phyloP scores from a whole-genome alignment of 495 filamentous ascomycete genomes.

The Xylaria flabelliformis region DNA sequence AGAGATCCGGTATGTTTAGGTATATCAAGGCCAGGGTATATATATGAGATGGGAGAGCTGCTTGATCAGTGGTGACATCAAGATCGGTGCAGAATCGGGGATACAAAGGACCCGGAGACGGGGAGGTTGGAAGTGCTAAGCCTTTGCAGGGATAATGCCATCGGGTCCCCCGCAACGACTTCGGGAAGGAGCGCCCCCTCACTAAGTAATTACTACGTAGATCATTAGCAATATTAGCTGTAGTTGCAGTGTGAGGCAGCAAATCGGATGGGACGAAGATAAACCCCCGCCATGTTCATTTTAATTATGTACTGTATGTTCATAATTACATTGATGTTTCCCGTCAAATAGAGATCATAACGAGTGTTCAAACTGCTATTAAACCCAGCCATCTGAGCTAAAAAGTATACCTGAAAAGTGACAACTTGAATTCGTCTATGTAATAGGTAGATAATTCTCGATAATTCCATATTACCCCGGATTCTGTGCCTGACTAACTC shows the following conservation, averaged over 20 bases:
- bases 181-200: neutral
- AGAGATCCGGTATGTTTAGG: neutral
- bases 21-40: neutral
- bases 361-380: neutral
- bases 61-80: neutral
- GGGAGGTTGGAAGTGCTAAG: neutral
- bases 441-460: neutral
- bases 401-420: neutral
- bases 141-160: neutral
- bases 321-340: too few relatives aligned
- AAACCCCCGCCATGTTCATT: neutral
- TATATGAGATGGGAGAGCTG: neutral
- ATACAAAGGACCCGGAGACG: neutral
- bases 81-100: neutral
- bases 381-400: neutral
- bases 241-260: neutral
- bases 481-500: slow-evolving; percentile 10
- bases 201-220: neutral
- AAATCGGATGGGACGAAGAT: neutral
- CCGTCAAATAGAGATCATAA: too few relatives aligned
- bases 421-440: neutral
- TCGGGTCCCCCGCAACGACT: neutral
- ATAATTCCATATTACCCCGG: slow-evolving; percentile 1
- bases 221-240: neutral
- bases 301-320: neutral